Evolutionary conservation across 768 basidiomycete species (phyloP), one percentile per base, ranked within the genome.

Genomic region (Phylloporus rhodoxanthus): DNA sequence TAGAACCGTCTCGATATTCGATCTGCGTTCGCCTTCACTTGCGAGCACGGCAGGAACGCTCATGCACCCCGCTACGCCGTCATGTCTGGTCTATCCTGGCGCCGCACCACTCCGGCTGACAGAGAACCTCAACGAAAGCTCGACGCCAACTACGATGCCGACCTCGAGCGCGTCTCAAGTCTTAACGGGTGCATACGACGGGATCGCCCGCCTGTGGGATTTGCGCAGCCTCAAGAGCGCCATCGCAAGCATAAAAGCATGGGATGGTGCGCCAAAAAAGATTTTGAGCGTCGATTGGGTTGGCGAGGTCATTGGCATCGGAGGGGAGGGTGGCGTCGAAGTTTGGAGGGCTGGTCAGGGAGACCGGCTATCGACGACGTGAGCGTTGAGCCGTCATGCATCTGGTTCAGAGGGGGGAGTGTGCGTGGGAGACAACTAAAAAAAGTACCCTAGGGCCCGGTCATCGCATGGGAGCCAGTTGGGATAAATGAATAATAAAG

Each of bases 121-220:
- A 7, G 20, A n/a, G 37, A 21, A 21, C 15, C 1, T 15, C 23
- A n/a, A 40, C 13, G 8, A 25, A 40, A 20, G 20, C 8, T 17
- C 34, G n/a, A n/a, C 9, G 9, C 37, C 20, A 8, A 13, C 34
- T n/a, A 5, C 34, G 4, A n/a, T 10, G 57, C 30, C 29, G 32
- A 25, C 1, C 2, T 2, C 23, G 14, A 37, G 26, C 3, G 54
- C 5, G n/a, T 28, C 82, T 28, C 85, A 86, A 59, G 70, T 87
- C 9, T 69, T 84, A 17, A 87, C 79, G 0, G 90, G 87, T 4
- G 78, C 82, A 0, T 89, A 91, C 60, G 90, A 92, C 49, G 87
- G 89, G 10, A 68, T 82, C 2, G 86, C 83, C 0, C 73, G 88
- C 5, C 61, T 91, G 4, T 92, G 88, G 87, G 89, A 92, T 61